Evolutionary conservation across 1,284 basidiomycete genomes (phyloP).

Genomic region (Leccinum fuscescens): DNA sequence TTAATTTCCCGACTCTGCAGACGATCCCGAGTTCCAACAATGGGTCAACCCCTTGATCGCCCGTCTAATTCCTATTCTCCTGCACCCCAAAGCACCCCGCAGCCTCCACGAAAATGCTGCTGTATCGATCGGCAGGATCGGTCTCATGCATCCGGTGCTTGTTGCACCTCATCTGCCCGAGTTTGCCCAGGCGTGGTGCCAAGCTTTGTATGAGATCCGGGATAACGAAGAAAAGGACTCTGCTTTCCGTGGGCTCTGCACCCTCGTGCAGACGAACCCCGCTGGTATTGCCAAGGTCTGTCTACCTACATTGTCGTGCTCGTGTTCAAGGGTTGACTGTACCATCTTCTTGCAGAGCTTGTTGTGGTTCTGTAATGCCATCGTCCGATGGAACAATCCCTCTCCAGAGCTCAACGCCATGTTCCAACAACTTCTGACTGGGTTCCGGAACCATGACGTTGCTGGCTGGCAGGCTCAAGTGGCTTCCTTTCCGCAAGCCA

Average conservation of each 20-base stretch:
- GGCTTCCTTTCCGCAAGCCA: slow-evolving; percentile 70
- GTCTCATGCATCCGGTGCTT: slow-evolving; percentile 84
- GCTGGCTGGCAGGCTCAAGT: slow-evolving; percentile 78
- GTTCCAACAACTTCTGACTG: slow-evolving; percentile 82
- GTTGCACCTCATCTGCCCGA: slow-evolving; percentile 90
- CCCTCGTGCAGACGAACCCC: slow-evolving; percentile 92
- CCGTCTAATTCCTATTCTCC: slow-evolving; percentile 88
- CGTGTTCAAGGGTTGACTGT: slow-evolving; percentile 10
- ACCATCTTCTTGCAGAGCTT: slow-evolving; percentile 57
- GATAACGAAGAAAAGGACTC: slow-evolving; percentile 99
- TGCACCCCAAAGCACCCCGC: slow-evolving; percentile 89
- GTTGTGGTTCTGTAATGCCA: slow-evolving; percentile 96
- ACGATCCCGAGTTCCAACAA: slow-evolving; percentile 81
- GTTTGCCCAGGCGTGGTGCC: slow-evolving; percentile 96
- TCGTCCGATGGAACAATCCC: slow-evolving; percentile 89
- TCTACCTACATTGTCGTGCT: slow-evolving; percentile 2
- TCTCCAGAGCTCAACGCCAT: slow-evolving; percentile 86
- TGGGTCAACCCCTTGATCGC: slow-evolving; percentile 87
- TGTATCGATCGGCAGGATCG: slow-evolving; percentile 97
- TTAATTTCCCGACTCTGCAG: slow-evolving; percentile 34
- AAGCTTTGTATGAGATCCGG: slow-evolving; percentile 95
- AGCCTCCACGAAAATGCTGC: slow-evolving; percentile 97
- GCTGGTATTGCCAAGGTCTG: slow-evolving; percentile 83
- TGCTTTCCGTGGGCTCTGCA: slow-evolving; percentile 97
- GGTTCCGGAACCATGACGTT: slow-evolving; percentile 84